These are phyloP conservation scores for Exophiala aquamarina DNA, from an alignment of 2,329 filamentous ascomycete genomes.

Conservation along the genomic window DNA sequence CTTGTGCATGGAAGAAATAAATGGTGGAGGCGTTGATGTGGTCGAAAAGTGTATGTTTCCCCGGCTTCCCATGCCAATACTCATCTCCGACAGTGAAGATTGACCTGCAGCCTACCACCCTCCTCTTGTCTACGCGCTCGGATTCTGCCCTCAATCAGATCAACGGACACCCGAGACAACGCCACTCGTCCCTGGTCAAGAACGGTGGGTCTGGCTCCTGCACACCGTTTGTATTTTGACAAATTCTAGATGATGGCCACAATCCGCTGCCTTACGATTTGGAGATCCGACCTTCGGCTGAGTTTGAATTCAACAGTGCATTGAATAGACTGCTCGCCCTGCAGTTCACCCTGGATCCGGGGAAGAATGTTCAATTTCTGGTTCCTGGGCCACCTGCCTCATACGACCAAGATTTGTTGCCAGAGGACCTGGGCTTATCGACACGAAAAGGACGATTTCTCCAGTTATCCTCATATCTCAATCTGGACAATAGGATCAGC, in stretches of 20 bases:
- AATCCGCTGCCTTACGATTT: slow-evolving; percentile 58
- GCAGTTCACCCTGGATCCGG: slow-evolving; percentile 39
- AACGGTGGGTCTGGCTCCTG: slow-evolving; percentile 30
- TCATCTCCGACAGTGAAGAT: slow-evolving; percentile 53
- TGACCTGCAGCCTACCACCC: slow-evolving; percentile 61
- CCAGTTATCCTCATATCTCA: slow-evolving; percentile 67
- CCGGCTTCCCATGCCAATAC: slow-evolving; percentile 14
- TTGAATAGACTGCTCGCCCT: slow-evolving; percentile 65
- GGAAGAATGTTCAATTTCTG: slow-evolving; percentile 56
- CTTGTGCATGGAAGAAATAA: slow-evolving; percentile 74
- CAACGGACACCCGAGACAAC: slow-evolving; percentile 39
- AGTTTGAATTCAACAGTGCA: slow-evolving; percentile 70
- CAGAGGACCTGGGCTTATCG: slow-evolving; percentile 46
- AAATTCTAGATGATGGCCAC: slow-evolving; percentile 18
- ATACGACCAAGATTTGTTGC: slow-evolving; percentile 38
- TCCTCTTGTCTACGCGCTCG: slow-evolving; percentile 58
- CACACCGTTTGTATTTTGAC: too few relatives aligned
- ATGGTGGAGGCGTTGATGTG: slow-evolving; percentile 66
- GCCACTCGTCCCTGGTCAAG: slow-evolving; percentile 32
- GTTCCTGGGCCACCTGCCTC: slow-evolving; percentile 58
- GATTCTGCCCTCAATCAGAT: slow-evolving; percentile 41
- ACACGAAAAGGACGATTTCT: slow-evolving; percentile 64
- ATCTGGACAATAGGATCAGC: slow-evolving; percentile 72
- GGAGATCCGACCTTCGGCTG: slow-evolving; percentile 66
- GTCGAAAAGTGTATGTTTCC: slow-evolving; percentile 55